phyloP scores from a whole-genome alignment of 371 early-diverging fungal species.

The Racocetra persica region DNA sequence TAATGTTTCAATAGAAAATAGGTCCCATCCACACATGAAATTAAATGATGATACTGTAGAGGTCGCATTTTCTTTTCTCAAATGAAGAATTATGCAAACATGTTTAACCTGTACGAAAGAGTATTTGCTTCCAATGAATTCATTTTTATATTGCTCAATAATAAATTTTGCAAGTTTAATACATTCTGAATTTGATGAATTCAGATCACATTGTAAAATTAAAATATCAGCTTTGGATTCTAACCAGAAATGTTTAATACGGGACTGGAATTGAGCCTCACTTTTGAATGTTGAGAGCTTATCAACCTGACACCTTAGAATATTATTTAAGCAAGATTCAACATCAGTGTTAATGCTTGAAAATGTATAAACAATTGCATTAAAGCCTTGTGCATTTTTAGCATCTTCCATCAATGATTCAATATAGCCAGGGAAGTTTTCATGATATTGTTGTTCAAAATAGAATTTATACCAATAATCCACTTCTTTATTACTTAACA shows the following conservation, averaged over 20 bases:
- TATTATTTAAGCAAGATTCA: slow-evolving; percentile 14
- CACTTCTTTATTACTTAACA: slow-evolving; percentile 29
- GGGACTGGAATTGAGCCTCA: neutral
- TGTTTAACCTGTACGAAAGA: neutral
- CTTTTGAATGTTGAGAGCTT: slow-evolving; percentile 23
- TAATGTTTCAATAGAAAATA: slow-evolving; percentile 38
- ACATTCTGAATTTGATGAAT: slow-evolving; percentile 22
- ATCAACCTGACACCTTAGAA: slow-evolving; percentile 28
- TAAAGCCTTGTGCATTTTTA: neutral
- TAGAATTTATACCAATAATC: slow-evolving; percentile 14
- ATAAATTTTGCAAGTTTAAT: slow-evolving; percentile 42
- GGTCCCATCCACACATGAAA: slow-evolving; percentile 43
- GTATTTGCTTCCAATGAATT: slow-evolving; percentile 2
- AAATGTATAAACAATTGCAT: slow-evolving; percentile 38
- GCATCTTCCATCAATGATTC: neutral
- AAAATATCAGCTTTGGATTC: slow-evolving; percentile 26
- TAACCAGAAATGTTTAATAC: slow-evolving; percentile 35
- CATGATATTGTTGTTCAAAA: slow-evolving; percentile 20
- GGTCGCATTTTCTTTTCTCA: neutral
- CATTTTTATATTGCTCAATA: slow-evolving; percentile 37
- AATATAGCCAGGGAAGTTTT: slow-evolving; percentile 1
- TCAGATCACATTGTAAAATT: slow-evolving; percentile 38
- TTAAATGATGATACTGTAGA: slow-evolving; percentile 7
- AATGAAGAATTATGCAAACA: slow-evolving; percentile 43
- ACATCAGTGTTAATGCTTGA: slow-evolving; percentile 41